phyloP scores from a whole-genome alignment of 139 green algal species.

The Tetradesmus obliquus region DNA sequence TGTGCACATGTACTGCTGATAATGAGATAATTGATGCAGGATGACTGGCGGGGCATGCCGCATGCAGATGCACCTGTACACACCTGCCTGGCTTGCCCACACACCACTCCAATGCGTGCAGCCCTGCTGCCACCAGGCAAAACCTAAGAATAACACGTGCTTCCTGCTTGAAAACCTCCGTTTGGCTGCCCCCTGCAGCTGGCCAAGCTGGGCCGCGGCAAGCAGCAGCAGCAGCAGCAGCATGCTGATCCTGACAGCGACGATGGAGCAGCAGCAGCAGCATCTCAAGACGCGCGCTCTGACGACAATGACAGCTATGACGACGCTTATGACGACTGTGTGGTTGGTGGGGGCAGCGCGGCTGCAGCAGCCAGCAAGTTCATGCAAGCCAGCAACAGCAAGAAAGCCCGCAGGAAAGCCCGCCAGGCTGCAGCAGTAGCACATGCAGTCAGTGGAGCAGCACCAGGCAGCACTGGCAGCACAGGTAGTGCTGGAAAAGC shows the following conservation, averaged over 20 bases:
- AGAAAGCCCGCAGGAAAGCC: conserved; percentile 15
- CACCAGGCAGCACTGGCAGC: background rate
- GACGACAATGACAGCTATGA: background rate
- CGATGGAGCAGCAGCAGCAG: background rate
- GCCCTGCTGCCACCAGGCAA: too few relatives aligned
- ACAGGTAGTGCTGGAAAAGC: background rate
- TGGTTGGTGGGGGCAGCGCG: background rate
- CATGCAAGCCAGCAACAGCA: background rate
- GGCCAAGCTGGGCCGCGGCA: background rate
- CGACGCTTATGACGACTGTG: background rate
- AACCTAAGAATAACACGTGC: too few relatives aligned
- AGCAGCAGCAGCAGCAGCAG: background rate
- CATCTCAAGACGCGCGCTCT: background rate
- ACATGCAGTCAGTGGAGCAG: background rate
- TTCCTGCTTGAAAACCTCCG: too few relatives aligned
- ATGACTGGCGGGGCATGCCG: too few relatives aligned
- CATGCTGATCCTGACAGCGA: background rate
- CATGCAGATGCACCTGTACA: too few relatives aligned
- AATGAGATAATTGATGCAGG: too few relatives aligned
- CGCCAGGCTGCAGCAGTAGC: background rate
- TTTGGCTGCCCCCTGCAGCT: background rate
- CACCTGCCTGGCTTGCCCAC: too few relatives aligned
- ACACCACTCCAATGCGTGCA: too few relatives aligned
- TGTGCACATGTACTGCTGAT: too few relatives aligned
- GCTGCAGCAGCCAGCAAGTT: conserved; percentile 4